Conservation (phyloP, 345 rosid genomes). For the Heritiera littoralis region DNA sequence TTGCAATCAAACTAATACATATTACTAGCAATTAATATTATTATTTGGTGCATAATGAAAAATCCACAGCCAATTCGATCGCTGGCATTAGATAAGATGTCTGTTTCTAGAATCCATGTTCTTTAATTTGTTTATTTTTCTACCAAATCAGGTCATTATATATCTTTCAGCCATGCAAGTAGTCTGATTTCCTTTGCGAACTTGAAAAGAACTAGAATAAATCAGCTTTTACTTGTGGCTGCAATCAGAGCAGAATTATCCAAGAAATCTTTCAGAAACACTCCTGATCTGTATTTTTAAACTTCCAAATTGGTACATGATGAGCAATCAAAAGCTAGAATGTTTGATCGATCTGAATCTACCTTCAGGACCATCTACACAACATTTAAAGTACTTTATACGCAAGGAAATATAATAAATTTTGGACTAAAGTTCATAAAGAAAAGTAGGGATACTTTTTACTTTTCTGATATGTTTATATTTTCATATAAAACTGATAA, state of each 20-base stretch:
- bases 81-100: neutral
- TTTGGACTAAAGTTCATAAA: neutral
- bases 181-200: neutral
- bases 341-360: neutral
- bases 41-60: neutral
- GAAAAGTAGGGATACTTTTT: neutral
- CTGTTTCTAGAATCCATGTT: neutral
- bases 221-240: slow-evolving; percentile 6
- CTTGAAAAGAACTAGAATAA: neutral
- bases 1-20: neutral
- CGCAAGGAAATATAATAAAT: neutral
- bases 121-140: slow-evolving; percentile 1
- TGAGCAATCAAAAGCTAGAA: no score
- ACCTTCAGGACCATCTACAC: neutral
- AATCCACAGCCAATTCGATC: neutral
- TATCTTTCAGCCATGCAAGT: slow-evolving; percentile 9
- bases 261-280: neutral
- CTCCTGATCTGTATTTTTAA: neutral
- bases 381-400: neutral
- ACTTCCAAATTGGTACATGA: slow-evolving; percentile 8
- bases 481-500: neutral
- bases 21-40: neutral
- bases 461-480: neutral
- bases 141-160: neutral
- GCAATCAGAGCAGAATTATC: neutral